Percentiles rank a stretch among this genome's conserved stretches.
phyloP scores from a whole-genome alignment of 129 eudicot genomes.

The Sambucus nigra region DNA sequence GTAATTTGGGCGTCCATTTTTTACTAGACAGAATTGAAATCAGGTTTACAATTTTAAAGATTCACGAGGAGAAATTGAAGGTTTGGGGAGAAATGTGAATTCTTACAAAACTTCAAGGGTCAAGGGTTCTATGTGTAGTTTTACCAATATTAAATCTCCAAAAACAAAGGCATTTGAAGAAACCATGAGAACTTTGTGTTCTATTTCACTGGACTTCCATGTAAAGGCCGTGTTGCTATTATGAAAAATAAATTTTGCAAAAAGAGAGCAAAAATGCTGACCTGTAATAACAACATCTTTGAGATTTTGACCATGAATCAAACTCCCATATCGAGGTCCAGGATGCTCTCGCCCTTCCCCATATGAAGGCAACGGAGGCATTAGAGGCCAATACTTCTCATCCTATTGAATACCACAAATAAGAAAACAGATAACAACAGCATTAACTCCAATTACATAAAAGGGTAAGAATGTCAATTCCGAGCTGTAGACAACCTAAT shows the following conservation, averaged over 20 bases:
- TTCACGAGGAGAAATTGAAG: background rate
- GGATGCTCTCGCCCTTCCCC: slow-evolving; percentile 95
- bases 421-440: background rate
- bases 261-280: slow-evolving; percentile 15
- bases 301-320: slow-evolving; percentile 97
- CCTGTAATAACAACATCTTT: slow-evolving; percentile 94
- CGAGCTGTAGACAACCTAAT: too few species aligned
- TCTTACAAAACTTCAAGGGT: background rate
- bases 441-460: too few species aligned
- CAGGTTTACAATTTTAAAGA: too few species aligned
- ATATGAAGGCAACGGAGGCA: slow-evolving; percentile 98
- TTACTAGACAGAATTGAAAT: too few species aligned
- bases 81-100: background rate
- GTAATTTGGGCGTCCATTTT: too few species aligned
- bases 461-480: background rate
- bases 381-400: slow-evolving; percentile 71
- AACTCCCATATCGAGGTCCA: slow-evolving; percentile 94
- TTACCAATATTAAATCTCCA: too few species aligned
- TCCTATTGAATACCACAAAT: slow-evolving; percentile 31
- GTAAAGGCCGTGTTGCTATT: too few species aligned
- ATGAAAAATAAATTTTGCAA: too few species aligned
- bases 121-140: background rate
- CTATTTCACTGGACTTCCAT: too few species aligned
- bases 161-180: background rate
- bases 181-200: background rate